Conservation (phyloP, 306 rosid species). For the Betula pendula region DNA sequence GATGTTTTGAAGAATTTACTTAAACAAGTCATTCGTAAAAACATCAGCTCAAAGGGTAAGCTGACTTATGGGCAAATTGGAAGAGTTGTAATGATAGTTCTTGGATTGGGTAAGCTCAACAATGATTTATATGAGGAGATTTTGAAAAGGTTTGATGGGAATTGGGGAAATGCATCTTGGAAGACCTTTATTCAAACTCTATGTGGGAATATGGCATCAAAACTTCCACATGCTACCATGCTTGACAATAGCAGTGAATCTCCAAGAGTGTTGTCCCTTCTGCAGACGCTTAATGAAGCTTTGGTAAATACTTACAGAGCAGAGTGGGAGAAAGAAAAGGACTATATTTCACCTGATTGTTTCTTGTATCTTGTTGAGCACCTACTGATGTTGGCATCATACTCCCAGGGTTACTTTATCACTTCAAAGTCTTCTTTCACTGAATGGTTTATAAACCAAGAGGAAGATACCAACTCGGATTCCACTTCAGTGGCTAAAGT, state of each 20-base stretch:
- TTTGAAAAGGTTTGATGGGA: constrained; percentile 20
- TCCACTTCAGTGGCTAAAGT: background rate
- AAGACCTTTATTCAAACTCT: constrained; percentile 39
- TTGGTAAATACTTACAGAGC: constrained; percentile 35
- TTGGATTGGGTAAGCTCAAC: constrained; percentile 39
- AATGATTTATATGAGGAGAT: constrained; percentile 21
- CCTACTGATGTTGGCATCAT: constrained; percentile 43
- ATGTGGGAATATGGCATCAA: constrained; percentile 2
- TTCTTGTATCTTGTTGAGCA: constrained; percentile 72
- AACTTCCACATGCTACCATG: background rate
- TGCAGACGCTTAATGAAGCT: constrained; percentile 35
- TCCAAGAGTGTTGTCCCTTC: background rate
- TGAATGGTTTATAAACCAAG: constrained; percentile 60
- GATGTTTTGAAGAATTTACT: constrained; percentile 30
- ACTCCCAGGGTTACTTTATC: constrained; percentile 37
- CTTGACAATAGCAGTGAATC: background rate
- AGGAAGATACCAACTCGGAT: constrained; percentile 25
- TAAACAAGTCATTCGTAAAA: constrained; percentile 33
- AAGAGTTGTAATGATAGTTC: constrained; percentile 41
- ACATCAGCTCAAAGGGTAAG: constrained; percentile 1
- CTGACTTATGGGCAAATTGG: constrained; percentile 55
- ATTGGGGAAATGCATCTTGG: constrained; percentile 36
- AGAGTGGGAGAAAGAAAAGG: constrained; percentile 28
- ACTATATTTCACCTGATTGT: constrained; percentile 62
- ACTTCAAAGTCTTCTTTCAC: constrained; percentile 55